Percentiles rank a stretch among this genome's conserved stretches.
Evolutionary conservation across 441 rosid species (phyloP).

Genomic region (Bruguiera hainesii): DNA sequence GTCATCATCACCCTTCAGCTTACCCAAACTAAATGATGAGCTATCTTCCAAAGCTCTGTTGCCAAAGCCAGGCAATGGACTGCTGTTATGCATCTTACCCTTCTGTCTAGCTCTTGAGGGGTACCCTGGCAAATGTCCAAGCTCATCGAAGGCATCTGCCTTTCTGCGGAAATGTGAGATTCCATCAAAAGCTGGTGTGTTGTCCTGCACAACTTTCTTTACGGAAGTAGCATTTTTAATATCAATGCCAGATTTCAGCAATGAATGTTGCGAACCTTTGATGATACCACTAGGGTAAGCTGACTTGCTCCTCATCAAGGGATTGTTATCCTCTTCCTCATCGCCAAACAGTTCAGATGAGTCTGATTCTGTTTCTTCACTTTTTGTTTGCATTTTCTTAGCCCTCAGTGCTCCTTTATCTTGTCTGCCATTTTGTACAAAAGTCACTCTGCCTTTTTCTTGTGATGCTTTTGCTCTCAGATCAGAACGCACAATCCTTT

Average conservation of each 20-base stretch:
- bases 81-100: conserved; percentile 57
- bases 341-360: conserved; percentile 64
- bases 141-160: conserved; percentile 37
- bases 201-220: conserved; percentile 47
- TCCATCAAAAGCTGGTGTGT: conserved; percentile 44
- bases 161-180: conserved; percentile 32
- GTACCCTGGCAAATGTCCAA: conserved; percentile 37
- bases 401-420: conserved; percentile 42
- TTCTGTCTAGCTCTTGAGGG: conserved; percentile 62
- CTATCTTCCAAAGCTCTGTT: conserved; percentile 39
- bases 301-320: conserved; percentile 45
- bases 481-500: conserved; percentile 56
- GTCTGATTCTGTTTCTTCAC: conserved; percentile 88
- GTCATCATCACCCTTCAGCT: conserved; percentile 38
- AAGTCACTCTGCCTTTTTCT: conserved; percentile 57
- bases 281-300: conserved; percentile 39
- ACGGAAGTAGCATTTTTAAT: conserved; percentile 38
- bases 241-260: conserved; percentile 46
- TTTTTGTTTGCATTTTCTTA: conserved; percentile 36
- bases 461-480: conserved; percentile 46
- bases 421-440: conserved; percentile 48
- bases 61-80: conserved; percentile 46
- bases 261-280: conserved; percentile 45
- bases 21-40: conserved; percentile 31
- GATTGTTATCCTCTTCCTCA: conserved; percentile 45